Evolutionary conservation across 192 early-diverging fungal species (phyloP), one percentile per base, ranked within the genome.

Genomic region (Radiomyces spectabilis): DNA sequence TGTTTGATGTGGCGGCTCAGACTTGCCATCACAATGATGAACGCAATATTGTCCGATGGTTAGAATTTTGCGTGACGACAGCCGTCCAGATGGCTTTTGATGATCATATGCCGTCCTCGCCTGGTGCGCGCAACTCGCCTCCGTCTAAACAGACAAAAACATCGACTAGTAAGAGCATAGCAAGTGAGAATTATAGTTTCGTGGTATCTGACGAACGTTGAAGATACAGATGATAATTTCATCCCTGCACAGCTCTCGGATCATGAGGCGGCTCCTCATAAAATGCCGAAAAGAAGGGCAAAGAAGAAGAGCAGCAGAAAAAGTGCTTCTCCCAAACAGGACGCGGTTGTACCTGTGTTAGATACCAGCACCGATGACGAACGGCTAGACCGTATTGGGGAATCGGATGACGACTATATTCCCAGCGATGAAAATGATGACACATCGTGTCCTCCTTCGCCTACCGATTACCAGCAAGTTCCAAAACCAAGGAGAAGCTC

Each of bases 361-460:
- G n/a, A 15, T 40, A 19, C 15, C 7, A 40, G 3, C 7, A 19
- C 15, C 3, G 39, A 40, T 40, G 39, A 40, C 39, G 39, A 40
- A 18, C 39, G n/a, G 15, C 8, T 19, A 19, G 15, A 40, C 39
- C 39, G 7, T 24, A 38, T 57, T 26, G 63, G 56, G 5, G 51
- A 51, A 19, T 57, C 55, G 1, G 63, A 65, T 34, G 63, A 53
- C 18, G 54, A 65, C 33, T 65, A 58, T 40, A 30, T 40, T 0
- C 63, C 63, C 2, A 16, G 34, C 15, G 51, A 57, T 31, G 48
- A 19, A 27, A 25, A 24, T 18, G 51, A 38, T 4, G 34, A 38
- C n/a, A n/a, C n/a, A n/a, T n/a, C n/a, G n/a, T n/a, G n/a, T n/a
- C n/a, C n/a, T n/a, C n/a, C n/a, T n/a, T n/a, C n/a, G n/a, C n/a